Conservation (phyloP, 169 alveolate genomes). For the Plasmodium reichenowi region DNA sequence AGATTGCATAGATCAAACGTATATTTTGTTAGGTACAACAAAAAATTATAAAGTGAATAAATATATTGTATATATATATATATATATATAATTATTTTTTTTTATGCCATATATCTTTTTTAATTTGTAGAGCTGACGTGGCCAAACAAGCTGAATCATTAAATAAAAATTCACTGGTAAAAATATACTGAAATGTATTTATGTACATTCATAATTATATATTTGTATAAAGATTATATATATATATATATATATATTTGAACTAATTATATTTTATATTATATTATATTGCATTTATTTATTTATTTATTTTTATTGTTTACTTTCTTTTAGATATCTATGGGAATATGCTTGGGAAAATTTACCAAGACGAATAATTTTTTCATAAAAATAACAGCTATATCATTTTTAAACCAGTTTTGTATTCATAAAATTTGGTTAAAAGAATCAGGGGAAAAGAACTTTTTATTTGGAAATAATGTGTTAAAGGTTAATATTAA, state of each 20-base stretch:
- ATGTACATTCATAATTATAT: not conserved
- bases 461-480: conserved; percentile 69
- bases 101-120: conserved; percentile 11
- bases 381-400: conserved; percentile 62
- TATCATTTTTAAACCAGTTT: conserved; percentile 62
- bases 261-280: not conserved
- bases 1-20: conserved; percentile 50
- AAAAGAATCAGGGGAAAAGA: conserved; percentile 75
- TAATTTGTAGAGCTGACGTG: conserved; percentile 53
- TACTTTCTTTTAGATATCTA: conserved; percentile 28
- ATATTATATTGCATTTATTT: too few relatives aligned
- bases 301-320: not conserved
- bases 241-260: conserved; percentile 1
- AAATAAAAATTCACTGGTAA: conserved; percentile 73
- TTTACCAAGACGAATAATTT: conserved; percentile 72
- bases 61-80: not conserved
- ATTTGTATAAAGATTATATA: too few relatives aligned
- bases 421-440: conserved; percentile 76
- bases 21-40: conserved; percentile 39
- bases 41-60: not conserved
- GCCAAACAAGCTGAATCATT: conserved; percentile 61
- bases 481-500: conserved; percentile 43
- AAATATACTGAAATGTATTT: not conserved
- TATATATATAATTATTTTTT: not conserved
- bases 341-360: conserved; percentile 74